These are phyloP conservation scores for Oidiodendron maius DNA, from an alignment of 495 filamentous ascomycete species.

Conservation along the genomic window DNA sequence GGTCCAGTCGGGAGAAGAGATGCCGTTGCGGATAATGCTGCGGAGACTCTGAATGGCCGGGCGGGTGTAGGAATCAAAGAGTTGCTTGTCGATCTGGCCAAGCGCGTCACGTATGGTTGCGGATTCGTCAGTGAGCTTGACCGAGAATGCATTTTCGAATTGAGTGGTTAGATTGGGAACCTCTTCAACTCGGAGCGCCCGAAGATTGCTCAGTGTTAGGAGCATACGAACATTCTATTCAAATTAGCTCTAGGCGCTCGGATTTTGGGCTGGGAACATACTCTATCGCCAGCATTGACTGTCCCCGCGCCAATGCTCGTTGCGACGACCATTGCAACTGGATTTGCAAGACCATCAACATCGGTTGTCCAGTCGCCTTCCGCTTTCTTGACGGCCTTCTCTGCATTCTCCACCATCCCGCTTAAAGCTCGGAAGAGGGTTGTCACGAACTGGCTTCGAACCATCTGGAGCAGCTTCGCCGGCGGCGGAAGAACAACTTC, in stretches of 20 bases:
- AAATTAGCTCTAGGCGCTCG: constrained; percentile 17
- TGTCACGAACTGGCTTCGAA: constrained; percentile 79
- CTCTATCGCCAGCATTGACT: constrained; percentile 62
- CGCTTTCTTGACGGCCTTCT: constrained; percentile 50
- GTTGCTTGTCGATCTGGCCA: constrained; percentile 75
- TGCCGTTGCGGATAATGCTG: constrained; percentile 61
- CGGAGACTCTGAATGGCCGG: constrained; percentile 60
- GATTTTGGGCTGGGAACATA: constrained; percentile 36
- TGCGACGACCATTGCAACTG: constrained; percentile 22
- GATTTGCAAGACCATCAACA: constrained; percentile 27
- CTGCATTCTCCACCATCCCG: constrained; percentile 94
- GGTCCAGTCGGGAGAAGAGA: constrained; percentile 65
- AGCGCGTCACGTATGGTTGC: constrained; percentile 88
- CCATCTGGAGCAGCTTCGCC: constrained; percentile 77
- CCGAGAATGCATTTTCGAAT: constrained; percentile 85
- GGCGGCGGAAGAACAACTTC: constrained; percentile 79
- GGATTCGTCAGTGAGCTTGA: constrained; percentile 84
- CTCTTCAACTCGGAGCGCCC: constrained; percentile 65
- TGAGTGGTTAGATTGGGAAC: constrained; percentile 77
- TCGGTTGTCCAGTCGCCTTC: constrained; percentile 46
- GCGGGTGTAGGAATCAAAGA: constrained; percentile 85
- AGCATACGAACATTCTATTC: constrained; percentile 82
- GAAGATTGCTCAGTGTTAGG: constrained; percentile 84
- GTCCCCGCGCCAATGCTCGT: constrained; percentile 34
- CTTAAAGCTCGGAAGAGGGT: constrained; percentile 88